Evolutionary conservation across 1,139 yeast species (phyloP), one percentile per base, ranked within the genome.

Genomic region (Pichia sp.): DNA sequence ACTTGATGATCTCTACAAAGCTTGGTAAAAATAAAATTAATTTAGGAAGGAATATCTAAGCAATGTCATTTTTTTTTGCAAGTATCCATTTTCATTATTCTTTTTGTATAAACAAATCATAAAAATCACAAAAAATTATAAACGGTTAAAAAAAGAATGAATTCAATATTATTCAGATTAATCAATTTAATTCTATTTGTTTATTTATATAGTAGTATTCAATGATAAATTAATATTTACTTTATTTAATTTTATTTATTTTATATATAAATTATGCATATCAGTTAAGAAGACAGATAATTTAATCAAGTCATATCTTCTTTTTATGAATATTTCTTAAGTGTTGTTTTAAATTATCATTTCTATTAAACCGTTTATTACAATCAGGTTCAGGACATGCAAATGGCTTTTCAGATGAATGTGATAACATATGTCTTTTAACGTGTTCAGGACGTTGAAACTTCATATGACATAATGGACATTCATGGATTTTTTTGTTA

Each of bases 361-460:
- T 78, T 54, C 87, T 64, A 60, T 82, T 82, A 63, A 90, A 94
- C 51, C 86, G 68, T 62, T 87, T 86, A 26, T 80, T 80, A 65
- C 97, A 87, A 63, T 78, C 76, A 39, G 76, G 74, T 60, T 78
- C 71, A 45, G 80, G 78, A 65, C 97, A 90, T 46, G 71, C 76
- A 61, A 75, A 89, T 4, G 96, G 97, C 60, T 85, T 84, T 55
- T 87, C 96, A 30, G 87, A 79, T 3, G 94, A 81, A 64, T 90
- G 97, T 29, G 87, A 79, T 57, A 94, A 74, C 78, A 84, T 71
- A 62, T 90, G 97, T 58, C 97, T 74, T 61, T 87, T 86, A 45
- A 90, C 87, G 68, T 92, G 96, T 59, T 92, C 96, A 31, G 94
- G 90, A 50, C 97, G 73, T 61, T 87, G 90, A 70, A 90, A 90